These are phyloP conservation scores for Monilinia vaccinii-corymbosi DNA, from an alignment of 2,329 filamentous ascomycete species.

Conservation along the genomic window DNA sequence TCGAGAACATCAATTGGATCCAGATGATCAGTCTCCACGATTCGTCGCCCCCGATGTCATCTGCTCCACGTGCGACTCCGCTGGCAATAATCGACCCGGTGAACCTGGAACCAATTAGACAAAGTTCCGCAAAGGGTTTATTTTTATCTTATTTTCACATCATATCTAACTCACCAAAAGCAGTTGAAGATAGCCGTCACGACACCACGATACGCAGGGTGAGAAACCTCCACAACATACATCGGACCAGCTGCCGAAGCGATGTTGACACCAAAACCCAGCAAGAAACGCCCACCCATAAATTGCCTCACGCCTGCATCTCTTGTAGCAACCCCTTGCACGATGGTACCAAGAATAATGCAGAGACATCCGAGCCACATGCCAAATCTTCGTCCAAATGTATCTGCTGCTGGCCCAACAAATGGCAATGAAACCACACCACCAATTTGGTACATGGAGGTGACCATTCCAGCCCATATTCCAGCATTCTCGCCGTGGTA, in stretches of 20 bases:
- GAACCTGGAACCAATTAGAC: slow-evolving; percentile 30
- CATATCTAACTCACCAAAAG: neutral
- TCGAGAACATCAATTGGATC: slow-evolving; percentile 37
- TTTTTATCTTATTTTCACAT: neutral
- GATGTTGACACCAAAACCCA: slow-evolving; percentile 47
- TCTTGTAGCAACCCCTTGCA: slow-evolving; percentile 35
- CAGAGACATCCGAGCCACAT: slow-evolving; percentile 38
- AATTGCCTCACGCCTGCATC: slow-evolving; percentile 33
- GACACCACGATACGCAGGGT: slow-evolving; percentile 38
- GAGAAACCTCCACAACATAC: slow-evolving; percentile 39
- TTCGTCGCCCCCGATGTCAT: slow-evolving; percentile 31
- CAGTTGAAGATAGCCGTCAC: slow-evolving; percentile 25
- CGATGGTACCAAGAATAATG: slow-evolving; percentile 38
- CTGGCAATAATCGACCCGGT: slow-evolving; percentile 45
- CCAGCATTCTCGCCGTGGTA: slow-evolving; percentile 36
- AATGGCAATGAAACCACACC: slow-evolving; percentile 39
- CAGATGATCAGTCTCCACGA: slow-evolving; percentile 47
- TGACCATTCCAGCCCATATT: slow-evolving; percentile 41
- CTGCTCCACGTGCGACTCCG: slow-evolving; percentile 44
- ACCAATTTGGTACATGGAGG: slow-evolving; percentile 44
- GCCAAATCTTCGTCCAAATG: slow-evolving; percentile 38
- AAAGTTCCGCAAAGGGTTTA: neutral
- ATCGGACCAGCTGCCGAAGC: slow-evolving; percentile 38
- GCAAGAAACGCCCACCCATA: slow-evolving; percentile 49
- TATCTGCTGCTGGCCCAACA: slow-evolving; percentile 39